These are phyloP conservation scores for Fusarium musae DNA, from an alignment of 2,329 filamentous ascomycete species.

Conservation along the genomic window DNA sequence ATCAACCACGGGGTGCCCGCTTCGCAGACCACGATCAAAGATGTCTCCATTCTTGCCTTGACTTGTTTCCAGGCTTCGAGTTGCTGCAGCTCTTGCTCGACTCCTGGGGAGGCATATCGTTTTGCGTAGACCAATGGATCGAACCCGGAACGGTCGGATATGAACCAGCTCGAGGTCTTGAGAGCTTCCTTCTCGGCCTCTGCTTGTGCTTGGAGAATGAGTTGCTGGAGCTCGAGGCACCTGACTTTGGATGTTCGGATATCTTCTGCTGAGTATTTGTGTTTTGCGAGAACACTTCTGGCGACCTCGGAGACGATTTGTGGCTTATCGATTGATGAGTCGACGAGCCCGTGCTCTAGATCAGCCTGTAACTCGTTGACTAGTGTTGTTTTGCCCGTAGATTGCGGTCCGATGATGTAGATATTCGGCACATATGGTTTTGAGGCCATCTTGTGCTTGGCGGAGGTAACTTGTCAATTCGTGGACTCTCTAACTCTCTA, in stretches of 20 bases:
- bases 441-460: no score
- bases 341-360: conserved; percentile 29
- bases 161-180: conserved; percentile 45
- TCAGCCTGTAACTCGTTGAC: conserved; percentile 47
- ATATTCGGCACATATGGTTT: conserved; percentile 28
- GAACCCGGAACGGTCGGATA: conserved; percentile 56
- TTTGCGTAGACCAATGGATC: conserved; percentile 56
- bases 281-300: conserved; percentile 48
- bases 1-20: conserved; percentile 23
- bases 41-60: conserved; percentile 47
- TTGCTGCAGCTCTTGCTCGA: conserved; percentile 18
- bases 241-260: conserved; percentile 44
- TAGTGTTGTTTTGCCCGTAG: conserved; percentile 59
- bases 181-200: conserved; percentile 44
- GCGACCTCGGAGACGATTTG: conserved; percentile 52
- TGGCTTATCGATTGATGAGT: conserved; percentile 16
- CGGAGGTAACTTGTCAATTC: no score
- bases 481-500: no score
- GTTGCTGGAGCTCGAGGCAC: conserved; percentile 50
- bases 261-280: conserved; percentile 49
- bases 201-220: conserved; percentile 53
- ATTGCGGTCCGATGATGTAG: conserved; percentile 58
- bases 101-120: conserved; percentile 44
- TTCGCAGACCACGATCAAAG: conserved; percentile 53
- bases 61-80: conserved; percentile 45